Evolutionary conservation across 441 rosid species (phyloP).

Genomic region (Populus hybrid): DNA sequence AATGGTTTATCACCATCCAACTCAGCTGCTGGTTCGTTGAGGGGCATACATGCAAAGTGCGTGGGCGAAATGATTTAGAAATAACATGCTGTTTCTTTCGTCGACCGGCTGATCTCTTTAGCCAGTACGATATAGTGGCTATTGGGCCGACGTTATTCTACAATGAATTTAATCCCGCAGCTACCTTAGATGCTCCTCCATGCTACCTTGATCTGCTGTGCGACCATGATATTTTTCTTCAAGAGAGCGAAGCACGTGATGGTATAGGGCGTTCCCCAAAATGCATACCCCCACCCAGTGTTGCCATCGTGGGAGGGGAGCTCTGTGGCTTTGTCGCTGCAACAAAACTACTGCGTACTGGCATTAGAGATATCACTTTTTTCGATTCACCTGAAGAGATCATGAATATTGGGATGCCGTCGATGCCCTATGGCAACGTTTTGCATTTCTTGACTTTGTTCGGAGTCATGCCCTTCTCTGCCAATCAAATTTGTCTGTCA

Average conservation of each 20-base stretch:
- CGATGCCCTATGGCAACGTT: neutral
- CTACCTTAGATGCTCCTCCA: neutral
- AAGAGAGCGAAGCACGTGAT: neutral
- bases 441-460: neutral
- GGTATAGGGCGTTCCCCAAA: neutral
- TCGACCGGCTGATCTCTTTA: neutral
- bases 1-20: neutral
- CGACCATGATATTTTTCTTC: neutral
- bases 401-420: neutral
- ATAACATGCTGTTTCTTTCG: neutral
- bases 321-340: neutral
- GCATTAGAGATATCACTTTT: neutral
- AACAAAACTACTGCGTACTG: neutral
- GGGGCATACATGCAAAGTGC: neutral
- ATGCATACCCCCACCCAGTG: neutral
- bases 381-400: neutral
- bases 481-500: neutral
- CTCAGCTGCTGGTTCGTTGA: neutral
- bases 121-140: slow-evolving; percentile 4
- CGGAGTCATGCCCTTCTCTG: slow-evolving; percentile 7
- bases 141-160: neutral
- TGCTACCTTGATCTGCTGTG: slow-evolving; percentile 4
- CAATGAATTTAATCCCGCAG: too few relatives aligned
- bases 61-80: neutral
- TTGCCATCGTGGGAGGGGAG: slow-evolving; percentile 6